Conservation (phyloP, 805 yeast species). For the Saturnispora saitoi region DNA sequence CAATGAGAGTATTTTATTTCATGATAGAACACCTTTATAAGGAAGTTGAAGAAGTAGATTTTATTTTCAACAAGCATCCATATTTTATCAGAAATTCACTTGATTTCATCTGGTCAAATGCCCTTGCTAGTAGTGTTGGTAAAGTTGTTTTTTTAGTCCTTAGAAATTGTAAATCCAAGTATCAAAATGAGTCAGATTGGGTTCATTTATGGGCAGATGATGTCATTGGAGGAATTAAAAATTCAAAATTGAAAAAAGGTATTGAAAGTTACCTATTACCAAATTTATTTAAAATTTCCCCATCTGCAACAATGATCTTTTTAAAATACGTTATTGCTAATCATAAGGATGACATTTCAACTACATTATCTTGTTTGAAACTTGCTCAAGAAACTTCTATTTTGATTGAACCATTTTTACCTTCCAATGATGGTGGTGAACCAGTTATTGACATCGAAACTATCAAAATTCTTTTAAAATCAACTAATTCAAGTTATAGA, state of each 20-base stretch:
- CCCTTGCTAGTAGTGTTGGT: slow-evolving; percentile 61
- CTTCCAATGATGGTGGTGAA: slow-evolving; percentile 18
- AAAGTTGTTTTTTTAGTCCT: slow-evolving; percentile 41
- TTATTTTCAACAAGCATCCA: slow-evolving; percentile 38
- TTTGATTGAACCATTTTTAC: slow-evolving; percentile 40
- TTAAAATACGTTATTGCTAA: slow-evolving; percentile 16
- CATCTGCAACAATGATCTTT: slow-evolving; percentile 28
- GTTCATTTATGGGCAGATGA: slow-evolving; percentile 40
- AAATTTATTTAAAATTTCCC: slow-evolving; percentile 46
- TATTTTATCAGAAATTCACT: slow-evolving; percentile 41
- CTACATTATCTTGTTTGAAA: slow-evolving; percentile 47
- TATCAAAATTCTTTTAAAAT: slow-evolving; percentile 37
- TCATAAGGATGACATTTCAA: slow-evolving; percentile 25
- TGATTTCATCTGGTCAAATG: slow-evolving; percentile 42
- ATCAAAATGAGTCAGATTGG: slow-evolving; percentile 34
- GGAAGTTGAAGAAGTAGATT: slow-evolving; percentile 34
- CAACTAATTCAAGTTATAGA: slow-evolving; percentile 33
- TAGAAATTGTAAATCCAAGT: slow-evolving; percentile 25
- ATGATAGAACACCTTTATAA: slow-evolving; percentile 49
- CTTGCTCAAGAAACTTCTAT: slow-evolving; percentile 57
- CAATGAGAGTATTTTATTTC: slow-evolving; percentile 53
- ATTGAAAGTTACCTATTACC: slow-evolving; percentile 57
- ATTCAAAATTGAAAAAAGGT: slow-evolving; percentile 33
- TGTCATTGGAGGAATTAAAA: slow-evolving; percentile 29
- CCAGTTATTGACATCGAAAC: slow-evolving; percentile 18